Evolutionary conservation across 2,329 filamentous ascomycete genomes (phyloP), one percentile per base, ranked within the genome.

Genomic region (Pleomassaria siparia): DNA sequence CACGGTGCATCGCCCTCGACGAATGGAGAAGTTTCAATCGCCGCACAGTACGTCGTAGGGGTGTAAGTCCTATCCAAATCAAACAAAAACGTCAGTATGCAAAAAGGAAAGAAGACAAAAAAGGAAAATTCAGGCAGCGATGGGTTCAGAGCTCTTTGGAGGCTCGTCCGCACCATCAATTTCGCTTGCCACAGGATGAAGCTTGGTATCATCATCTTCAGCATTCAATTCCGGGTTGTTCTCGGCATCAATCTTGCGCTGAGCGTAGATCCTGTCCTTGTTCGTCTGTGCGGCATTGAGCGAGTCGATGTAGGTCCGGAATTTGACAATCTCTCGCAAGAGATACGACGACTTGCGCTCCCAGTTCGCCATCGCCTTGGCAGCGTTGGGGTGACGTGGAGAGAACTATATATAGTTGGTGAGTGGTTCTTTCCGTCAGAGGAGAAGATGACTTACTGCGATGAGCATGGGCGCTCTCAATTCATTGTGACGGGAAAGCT

Each of bases 311-410:
- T 97, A 99, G 0, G 91, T 97, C 50, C 87, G 80, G 74, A 96
- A 97, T 72, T 97, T 97, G 71, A 97, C 91, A 69, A 95, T 96
- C 74, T 99, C 94, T 28, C 89, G 80, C 11, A 97, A 79, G 32
- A 99, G 75, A 67, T 97, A 96, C 24, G 89, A 86, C 46, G 89
- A 95, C 76, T 97, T 97, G 64, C 88, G 85, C 76, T 99, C 91
- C 92, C 94, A 99, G 71, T 99, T 99, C 16, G 86, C 80, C 88
- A 97, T 92, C 13, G 92, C 90, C 71, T 88, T 91, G 53, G 76
- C 77, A 13, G 86, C 82, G 63, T 97, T 97, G 29, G 83, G 80
- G 51, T 92, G 87, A 24, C 91, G 83, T 2, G 90, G 88, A 12
- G 89, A 91, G 67, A 95, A 97, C 80, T 82, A 53, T 10, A 32